Evolutionary conservation across 495 filamentous ascomycete species (phyloP).

Genomic region (Hyaloscypha variabilis): DNA sequence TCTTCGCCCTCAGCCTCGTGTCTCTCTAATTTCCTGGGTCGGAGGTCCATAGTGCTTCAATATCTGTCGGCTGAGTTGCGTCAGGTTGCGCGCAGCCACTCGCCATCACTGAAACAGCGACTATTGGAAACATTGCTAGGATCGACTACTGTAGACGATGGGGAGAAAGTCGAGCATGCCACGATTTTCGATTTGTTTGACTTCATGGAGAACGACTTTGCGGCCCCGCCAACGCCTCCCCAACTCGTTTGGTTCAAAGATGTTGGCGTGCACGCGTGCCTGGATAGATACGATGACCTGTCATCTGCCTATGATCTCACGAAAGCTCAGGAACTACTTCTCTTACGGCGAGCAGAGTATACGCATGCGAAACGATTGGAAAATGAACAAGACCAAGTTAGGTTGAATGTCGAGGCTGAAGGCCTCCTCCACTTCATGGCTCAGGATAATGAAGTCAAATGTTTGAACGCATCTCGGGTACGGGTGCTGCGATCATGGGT

Average conservation of each 20-base stretch:
- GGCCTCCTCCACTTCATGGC: conserved; percentile 56
- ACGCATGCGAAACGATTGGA: conserved; percentile 50
- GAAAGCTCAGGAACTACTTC: conserved; percentile 65
- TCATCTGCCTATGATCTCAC: conserved; percentile 57
- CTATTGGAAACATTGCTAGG: conserved; percentile 81
- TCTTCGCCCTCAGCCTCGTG: conserved; percentile 25
- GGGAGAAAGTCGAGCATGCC: conserved; percentile 62
- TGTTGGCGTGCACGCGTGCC: conserved; percentile 63
- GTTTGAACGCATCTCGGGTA: conserved; percentile 60
- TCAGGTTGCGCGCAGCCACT: conserved; percentile 66
- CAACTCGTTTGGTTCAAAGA: conserved; percentile 57
- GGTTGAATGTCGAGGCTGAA: conserved; percentile 59
- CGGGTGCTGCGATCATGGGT: conserved; percentile 77
- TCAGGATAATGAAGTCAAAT: conserved; percentile 64
- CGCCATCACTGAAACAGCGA: conserved; percentile 74
- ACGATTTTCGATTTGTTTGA: conserved; percentile 93
- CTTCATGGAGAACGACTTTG: conserved; percentile 74
- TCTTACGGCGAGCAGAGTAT: conserved; percentile 58
- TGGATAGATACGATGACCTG: conserved; percentile 50
- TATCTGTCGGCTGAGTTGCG: conserved; percentile 86
- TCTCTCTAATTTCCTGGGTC: conserved; percentile 64
- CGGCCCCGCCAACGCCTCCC: conserved; percentile 46
- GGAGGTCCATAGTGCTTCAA: conserved; percentile 74
- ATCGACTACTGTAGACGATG: conserved; percentile 62
- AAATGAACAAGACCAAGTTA: conserved; percentile 56